Evolutionary conservation across 306 rosid species (phyloP).

Genomic region (Pyrus betulifolia): DNA sequence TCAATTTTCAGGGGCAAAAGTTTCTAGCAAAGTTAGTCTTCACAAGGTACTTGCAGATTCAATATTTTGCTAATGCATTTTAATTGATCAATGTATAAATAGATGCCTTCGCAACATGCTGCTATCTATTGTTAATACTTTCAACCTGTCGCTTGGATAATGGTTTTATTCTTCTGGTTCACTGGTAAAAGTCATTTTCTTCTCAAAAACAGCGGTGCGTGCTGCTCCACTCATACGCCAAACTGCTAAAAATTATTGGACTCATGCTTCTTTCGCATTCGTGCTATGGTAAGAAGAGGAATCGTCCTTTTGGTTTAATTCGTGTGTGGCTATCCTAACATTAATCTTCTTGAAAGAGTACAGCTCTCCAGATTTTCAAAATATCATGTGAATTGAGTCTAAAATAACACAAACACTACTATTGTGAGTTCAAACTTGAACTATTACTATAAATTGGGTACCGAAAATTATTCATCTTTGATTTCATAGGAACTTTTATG

Average conservation of each 20-base stretch:
- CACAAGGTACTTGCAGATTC: conserved; percentile 52
- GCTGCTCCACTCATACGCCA: conserved; percentile 75
- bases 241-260: conserved; percentile 67
- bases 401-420: neutral
- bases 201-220: conserved; percentile 77
- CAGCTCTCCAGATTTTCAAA: neutral
- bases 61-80: neutral
- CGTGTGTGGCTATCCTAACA: conserved; percentile 42
- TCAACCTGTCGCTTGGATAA: neutral
- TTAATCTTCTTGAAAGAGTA: neutral
- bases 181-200: conserved; percentile 74
- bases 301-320: conserved; percentile 70
- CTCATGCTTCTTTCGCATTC: conserved; percentile 75
- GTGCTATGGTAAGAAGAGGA: conserved; percentile 87
- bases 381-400: neutral
- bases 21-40: conserved; percentile 59
- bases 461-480: neutral
- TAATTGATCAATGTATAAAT: neutral
- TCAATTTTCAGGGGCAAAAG: conserved; percentile 57
- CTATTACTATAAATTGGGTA: neutral
- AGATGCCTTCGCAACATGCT: neutral
- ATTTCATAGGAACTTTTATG: neutral
- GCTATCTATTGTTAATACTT: neutral
- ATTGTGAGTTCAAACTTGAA: neutral
- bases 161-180: conserved; percentile 19